phyloP scores from a whole-genome alignment of 139 green algal genomes.

The Asterochloris erici region DNA sequence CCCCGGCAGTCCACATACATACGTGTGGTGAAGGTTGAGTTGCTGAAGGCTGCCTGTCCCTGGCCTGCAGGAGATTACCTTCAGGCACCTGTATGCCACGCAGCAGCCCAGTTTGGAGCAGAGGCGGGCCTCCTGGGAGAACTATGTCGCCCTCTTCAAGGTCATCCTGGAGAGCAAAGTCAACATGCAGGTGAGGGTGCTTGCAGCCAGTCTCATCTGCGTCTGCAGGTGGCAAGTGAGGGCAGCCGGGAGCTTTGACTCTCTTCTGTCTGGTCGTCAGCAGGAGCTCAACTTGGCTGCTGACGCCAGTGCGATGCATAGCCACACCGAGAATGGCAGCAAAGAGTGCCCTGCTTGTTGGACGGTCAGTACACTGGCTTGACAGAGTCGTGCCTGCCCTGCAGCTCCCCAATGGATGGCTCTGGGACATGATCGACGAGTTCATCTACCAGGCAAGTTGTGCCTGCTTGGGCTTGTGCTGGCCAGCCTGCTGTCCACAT shows the following conservation, averaged over 20 bases:
- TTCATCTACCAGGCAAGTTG: constrained; percentile 84
- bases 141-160: constrained; percentile 89
- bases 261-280: neutral
- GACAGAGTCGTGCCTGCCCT: neutral
- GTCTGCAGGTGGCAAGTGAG: too few species aligned
- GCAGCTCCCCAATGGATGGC: constrained; percentile 74
- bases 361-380: neutral
- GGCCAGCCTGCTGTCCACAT: too few species aligned
- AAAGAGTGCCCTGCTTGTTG: neutral
- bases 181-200: constrained; percentile 76
- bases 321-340: too few species aligned
- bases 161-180: constrained; percentile 90
- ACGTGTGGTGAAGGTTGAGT: too few species aligned
- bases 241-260: neutral
- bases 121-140: constrained; percentile 86
- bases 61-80: constrained; percentile 87
- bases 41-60: neutral
- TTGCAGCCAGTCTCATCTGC: too few species aligned
- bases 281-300: neutral
- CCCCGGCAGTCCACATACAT: too few species aligned
- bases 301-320: too few species aligned
- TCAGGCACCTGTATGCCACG: constrained; percentile 88
- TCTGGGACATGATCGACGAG: constrained; percentile 99
- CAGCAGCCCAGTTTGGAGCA: constrained; percentile 75
- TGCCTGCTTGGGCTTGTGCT: too few species aligned